Evolutionary conservation across 2,329 filamentous ascomycete genomes (phyloP).

Genomic region (Annulohypoxylon truncatum): DNA sequence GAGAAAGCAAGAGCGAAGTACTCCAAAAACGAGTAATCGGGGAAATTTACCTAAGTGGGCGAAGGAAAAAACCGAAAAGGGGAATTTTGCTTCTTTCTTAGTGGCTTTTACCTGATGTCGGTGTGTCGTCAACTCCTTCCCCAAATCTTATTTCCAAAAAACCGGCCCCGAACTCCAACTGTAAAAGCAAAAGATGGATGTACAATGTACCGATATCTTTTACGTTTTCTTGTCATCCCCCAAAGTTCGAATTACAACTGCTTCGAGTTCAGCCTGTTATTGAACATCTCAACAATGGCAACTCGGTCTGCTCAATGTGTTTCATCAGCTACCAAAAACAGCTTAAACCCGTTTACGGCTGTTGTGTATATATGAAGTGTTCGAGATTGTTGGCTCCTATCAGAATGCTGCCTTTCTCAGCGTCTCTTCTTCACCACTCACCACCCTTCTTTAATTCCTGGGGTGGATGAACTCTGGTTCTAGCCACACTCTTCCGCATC

Average conservation of each 20-base stretch:
- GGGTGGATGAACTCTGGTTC: constrained; percentile 5
- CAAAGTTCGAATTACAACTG: constrained; percentile 6
- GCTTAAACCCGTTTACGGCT: constrained; percentile 8
- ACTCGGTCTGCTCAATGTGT: constrained; percentile 4
- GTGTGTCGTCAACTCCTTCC: constrained; percentile 33
- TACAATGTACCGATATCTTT: constrained; percentile 1
- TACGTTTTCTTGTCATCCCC: constrained; percentile 1
- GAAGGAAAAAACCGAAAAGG: constrained; percentile 9
- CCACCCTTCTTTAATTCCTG: not conserved
- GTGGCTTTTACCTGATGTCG: constrained; percentile 24
- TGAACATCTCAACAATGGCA: constrained; percentile 32
- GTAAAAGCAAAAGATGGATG: not conserved
- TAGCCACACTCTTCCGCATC: constrained; percentile 20
- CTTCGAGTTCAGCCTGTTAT: constrained; percentile 34
- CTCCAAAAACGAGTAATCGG: constrained; percentile 5
- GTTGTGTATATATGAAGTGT: constrained; percentile 4
- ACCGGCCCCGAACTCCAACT: constrained; percentile 14
- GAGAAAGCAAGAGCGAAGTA: not conserved
- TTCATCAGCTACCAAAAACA: constrained; percentile 23
- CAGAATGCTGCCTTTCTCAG: constrained; percentile 8
- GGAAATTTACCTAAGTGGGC: constrained; percentile 16
- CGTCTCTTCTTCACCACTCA: constrained; percentile 9
- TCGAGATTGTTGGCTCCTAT: constrained; percentile 20
- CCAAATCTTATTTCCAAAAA: constrained; percentile 13
- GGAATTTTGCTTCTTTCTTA: constrained; percentile 14